Evolutionary conservation across 2,329 filamentous ascomycete species (phyloP), one percentile per base, ranked within the genome.

Genomic region (Ophiocordyceps camponoti-leonardi): DNA sequence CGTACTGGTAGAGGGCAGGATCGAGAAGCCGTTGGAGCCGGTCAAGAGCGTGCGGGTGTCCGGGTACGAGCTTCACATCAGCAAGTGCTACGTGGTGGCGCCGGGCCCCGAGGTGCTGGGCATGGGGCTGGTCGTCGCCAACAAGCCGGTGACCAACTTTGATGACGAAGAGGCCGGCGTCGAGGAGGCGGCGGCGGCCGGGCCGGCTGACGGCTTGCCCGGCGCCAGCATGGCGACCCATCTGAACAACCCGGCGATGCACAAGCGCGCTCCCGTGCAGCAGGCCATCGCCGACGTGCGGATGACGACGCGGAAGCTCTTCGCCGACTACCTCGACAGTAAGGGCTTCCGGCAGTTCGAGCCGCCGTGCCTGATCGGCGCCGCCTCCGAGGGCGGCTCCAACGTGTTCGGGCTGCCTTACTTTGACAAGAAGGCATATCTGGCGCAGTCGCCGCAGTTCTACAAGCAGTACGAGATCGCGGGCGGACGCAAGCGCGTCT

Each of bases 321-420:
- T 93, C 64, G 69, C 73, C 48, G 79, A 87, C 53, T 96, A 88
- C 62, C 79, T 95, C 53, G 72, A 81, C 49, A 71, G 75, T 51
- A 75, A 75, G 48, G 76, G 79, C 45, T 94, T 94, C 62, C 79
- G 81, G 51, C 77, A 85, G 61, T 87, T 95, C 57, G 86, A 94
- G 61, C 84, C 88, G 2, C 87, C 92, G 11, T 90, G 87, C 61
- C 71, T 98, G 41, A 85, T 94, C 46, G 88, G 83, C 44, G 83
- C 90, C 14, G 84, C 92, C 5, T 92, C 86, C 4, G 92, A 98
- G 67, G 90, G 92, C 56, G 92, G 92, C 52, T 80, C 80, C 53
- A 93, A 90, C 59, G 90, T 96, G 39, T 96, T 98, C 63, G 74
- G 81, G 54, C 71, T 96, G 54, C 80, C 81, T 41, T 96, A 96